These are phyloP conservation scores for Ophiostoma australiae DNA, from an alignment of 2,329 filamentous ascomycete species.

Conservation along the genomic window DNA sequence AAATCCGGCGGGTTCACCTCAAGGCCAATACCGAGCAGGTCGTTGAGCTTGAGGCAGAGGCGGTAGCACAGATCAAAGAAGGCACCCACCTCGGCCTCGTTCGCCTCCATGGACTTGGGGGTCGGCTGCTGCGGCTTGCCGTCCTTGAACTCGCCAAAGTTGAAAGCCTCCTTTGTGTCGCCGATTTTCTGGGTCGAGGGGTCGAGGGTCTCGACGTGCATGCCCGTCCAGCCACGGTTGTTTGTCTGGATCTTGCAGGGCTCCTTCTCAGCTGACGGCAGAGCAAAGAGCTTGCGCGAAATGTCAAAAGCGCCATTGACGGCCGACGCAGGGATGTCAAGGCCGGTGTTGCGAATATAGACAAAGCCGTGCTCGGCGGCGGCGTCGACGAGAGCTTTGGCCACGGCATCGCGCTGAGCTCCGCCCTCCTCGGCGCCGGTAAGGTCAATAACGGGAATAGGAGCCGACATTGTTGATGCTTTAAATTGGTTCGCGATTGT, in stretches of 20 bases:
- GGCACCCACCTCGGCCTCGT: slow-evolving; percentile 56
- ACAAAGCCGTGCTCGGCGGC: slow-evolving; percentile 82
- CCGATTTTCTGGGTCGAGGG: slow-evolving; percentile 74
- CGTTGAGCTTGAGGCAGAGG: slow-evolving; percentile 68
- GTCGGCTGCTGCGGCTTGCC: slow-evolving; percentile 72
- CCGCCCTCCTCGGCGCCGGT: slow-evolving; percentile 48
- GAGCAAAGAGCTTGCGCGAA: slow-evolving; percentile 68
- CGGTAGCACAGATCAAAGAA: slow-evolving; percentile 68
- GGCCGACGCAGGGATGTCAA: slow-evolving; percentile 60
- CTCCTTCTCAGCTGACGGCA: slow-evolving; percentile 66
- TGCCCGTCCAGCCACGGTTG: slow-evolving; percentile 84
- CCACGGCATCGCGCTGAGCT: slow-evolving; percentile 40
- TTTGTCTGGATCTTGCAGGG: slow-evolving; percentile 69
- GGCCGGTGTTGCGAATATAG: slow-evolving; percentile 72
- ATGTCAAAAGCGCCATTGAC: slow-evolving; percentile 67
- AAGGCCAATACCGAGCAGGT: slow-evolving; percentile 73
- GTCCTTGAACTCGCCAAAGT: slow-evolving; percentile 72
- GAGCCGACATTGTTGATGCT: slow-evolving; percentile 33
- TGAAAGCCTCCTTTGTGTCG: slow-evolving; percentile 94
- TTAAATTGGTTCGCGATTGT: neutral
- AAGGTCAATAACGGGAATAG: slow-evolving; percentile 81
- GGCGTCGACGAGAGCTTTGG: slow-evolving; percentile 69
- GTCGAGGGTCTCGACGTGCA: slow-evolving; percentile 85
- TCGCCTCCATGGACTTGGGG: slow-evolving; percentile 55
- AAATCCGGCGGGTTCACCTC: slow-evolving; percentile 50